Evolutionary conservation across 2,329 filamentous ascomycete genomes (phyloP), one percentile per base, ranked within the genome.

Genomic region (Aspergillaceae sp.): DNA sequence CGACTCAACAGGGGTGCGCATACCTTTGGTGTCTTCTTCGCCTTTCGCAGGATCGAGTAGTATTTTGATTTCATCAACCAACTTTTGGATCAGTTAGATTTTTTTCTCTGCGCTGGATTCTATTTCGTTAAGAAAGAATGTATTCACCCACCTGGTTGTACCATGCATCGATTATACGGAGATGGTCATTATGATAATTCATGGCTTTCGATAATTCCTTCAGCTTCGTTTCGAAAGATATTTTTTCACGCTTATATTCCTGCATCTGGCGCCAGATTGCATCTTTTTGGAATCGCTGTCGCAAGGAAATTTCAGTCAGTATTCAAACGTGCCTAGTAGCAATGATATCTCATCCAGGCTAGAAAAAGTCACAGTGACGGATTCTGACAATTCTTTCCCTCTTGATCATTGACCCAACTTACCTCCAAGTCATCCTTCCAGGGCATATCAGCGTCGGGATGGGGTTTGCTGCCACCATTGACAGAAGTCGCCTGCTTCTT

Each of bases 221-320:
- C 51, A 96, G 74, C 61, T 87, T 86, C 48, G 80, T 75, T 71
- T 97, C 90, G 51, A 94, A 74, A 36, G 85, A 86, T 48, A 78
- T 76, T 64, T 89, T 90, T 65, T 94, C 88, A 57, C 92, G 83
- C 71, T 94, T 95, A 70, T 94, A 96, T 70, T 97, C 92, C 64
- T 89, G 87, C 89, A 98, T 95, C 71, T 96, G 91, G 48, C 94
- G 87, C 60, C 87, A 84, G 65, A 98, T 95, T 53, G 92, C 92
- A 73, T 95, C 92, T 72, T 97, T 98, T 71, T 91, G 86, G 61
- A 86, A 92, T 64, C 85, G 82, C 88, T 94, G 69, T 58, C 67
- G 50, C 27, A 34, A 32, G 8, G 45, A 49, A 49, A 38, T 46
- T 44, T 36, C 51, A 43, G 47, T 66, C 48, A 63, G 57, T 42